These are phyloP conservation scores for Waltergamsia citrina DNA, from an alignment of 2,329 filamentous ascomycete genomes.

Conservation along the genomic window DNA sequence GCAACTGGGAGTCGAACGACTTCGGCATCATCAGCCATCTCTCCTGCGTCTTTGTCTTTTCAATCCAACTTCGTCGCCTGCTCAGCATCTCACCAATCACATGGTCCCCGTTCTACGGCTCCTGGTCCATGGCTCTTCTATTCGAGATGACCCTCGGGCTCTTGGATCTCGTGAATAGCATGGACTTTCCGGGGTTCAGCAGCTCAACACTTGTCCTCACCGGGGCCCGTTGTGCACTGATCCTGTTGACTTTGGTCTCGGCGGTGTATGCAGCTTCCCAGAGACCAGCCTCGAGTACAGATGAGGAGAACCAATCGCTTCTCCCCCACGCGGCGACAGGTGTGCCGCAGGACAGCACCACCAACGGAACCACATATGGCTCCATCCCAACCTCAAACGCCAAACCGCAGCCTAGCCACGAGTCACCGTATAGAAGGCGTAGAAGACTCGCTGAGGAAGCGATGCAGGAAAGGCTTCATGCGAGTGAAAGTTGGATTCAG, in stretches of 20 bases:
- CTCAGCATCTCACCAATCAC: conserved; percentile 38
- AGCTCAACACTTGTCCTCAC: too few species aligned
- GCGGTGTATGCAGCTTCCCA: background rate
- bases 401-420: conserved; percentile 16
- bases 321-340: too few species aligned
- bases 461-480: conserved; percentile 60
- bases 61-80: conserved; percentile 47
- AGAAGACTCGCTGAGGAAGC: conserved; percentile 41
- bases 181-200: background rate
- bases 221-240: too few species aligned
- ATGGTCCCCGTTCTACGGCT: conserved; percentile 56
- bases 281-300: background rate
- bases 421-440: conserved; percentile 11
- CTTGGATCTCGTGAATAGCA: too few species aligned
- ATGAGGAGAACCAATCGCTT: conserved; percentile 1
- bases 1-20: conserved; percentile 31
- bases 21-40: conserved; percentile 47
- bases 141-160: conserved; percentile 42
- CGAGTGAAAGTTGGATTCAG: conserved; percentile 67
- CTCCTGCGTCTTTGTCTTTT: conserved; percentile 55
- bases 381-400: conserved; percentile 11
- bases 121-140: conserved; percentile 47
- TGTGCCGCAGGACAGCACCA: background rate
- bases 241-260: conserved; percentile 6
- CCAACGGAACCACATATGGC: background rate